Conservation (phyloP, 139 green algal genomes). For the Astrephomene gubernaculifera region DNA sequence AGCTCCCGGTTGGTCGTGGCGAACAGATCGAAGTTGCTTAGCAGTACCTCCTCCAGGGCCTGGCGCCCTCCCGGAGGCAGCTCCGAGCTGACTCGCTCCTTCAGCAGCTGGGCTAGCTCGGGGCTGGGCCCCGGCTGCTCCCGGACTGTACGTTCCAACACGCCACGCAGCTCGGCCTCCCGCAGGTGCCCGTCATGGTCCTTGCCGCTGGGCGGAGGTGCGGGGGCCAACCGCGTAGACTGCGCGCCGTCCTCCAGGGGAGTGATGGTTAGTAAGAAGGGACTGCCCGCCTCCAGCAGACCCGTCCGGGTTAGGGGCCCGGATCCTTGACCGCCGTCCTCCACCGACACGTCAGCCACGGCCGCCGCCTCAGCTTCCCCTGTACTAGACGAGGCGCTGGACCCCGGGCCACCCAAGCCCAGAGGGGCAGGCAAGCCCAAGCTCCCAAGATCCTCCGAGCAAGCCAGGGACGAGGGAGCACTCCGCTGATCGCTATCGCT, state of each 20-base stretch:
- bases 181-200: neutral
- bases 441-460: no score
- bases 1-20: neutral
- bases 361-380: neutral
- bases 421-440: no score
- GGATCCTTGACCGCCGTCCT: neutral
- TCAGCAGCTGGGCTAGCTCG: neutral
- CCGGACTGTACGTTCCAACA: neutral
- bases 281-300: neutral
- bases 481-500: no score
- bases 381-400: no score
- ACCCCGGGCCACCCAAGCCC: no score
- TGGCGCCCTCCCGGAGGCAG: neutral
- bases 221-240: neutral
- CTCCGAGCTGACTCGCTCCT: neutral
- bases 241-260: neutral
- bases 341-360: neutral
- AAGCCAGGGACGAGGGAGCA: no score
- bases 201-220: neutral
- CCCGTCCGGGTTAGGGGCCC: no score
- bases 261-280: neutral
- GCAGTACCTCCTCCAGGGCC: neutral
- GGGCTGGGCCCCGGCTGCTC: neutral
- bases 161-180: neutral
- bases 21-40: neutral